These are phyloP conservation scores for Fonsecaea erecta DNA, from an alignment of 2,329 filamentous ascomycete species.

Conservation along the genomic window DNA sequence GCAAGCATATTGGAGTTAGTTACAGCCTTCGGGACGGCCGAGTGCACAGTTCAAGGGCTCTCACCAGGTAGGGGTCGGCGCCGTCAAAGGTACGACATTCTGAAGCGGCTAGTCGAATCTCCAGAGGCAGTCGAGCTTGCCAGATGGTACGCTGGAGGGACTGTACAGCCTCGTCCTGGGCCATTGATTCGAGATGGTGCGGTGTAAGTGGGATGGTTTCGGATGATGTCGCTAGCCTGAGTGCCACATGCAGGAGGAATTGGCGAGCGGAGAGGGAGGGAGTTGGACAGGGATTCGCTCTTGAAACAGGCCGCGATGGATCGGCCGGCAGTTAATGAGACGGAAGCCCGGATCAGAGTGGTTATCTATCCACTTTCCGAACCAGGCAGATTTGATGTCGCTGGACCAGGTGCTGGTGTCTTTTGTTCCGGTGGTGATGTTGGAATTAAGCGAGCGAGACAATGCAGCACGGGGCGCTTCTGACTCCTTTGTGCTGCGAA, in stretches of 20 bases:
- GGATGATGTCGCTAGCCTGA: slow-evolving; percentile 8
- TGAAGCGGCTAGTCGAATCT: slow-evolving; percentile 62
- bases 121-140: slow-evolving; percentile 63
- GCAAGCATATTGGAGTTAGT: neutral
- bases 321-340: neutral
- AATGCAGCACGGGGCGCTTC: neutral
- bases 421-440: neutral
- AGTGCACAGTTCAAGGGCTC: slow-evolving; percentile 4
- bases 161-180: slow-evolving; percentile 23
- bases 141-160: slow-evolving; percentile 50
- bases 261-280: slow-evolving; percentile 4
- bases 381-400: neutral
- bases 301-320: neutral
- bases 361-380: neutral
- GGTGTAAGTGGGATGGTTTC: slow-evolving; percentile 3
- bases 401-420: neutral
- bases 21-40: neutral
- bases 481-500: neutral
- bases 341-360: neutral
- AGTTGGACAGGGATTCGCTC: neutral
- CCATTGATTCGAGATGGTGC: slow-evolving; percentile 13
- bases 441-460: slow-evolving; percentile 2
- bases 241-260: neutral
- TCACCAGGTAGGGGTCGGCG: slow-evolving; percentile 64
- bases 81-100: slow-evolving; percentile 66